These are phyloP conservation scores for Thermothelomyces thermophilus DNA, from an alignment of 2,329 filamentous ascomycete genomes.

Conservation along the genomic window DNA sequence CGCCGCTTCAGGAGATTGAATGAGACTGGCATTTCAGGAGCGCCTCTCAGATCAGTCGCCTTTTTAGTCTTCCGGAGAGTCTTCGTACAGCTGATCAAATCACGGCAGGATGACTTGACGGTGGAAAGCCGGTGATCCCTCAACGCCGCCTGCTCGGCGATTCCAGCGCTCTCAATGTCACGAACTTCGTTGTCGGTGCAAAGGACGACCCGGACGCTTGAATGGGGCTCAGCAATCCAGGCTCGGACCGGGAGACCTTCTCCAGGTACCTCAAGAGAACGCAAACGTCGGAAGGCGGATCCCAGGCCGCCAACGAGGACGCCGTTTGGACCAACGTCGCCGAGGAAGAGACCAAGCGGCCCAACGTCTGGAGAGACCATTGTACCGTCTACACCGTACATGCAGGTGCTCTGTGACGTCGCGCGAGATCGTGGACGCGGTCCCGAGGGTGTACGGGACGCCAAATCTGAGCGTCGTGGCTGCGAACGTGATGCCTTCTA, in stretches of 20 bases:
- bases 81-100: not conserved
- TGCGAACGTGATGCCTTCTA: constrained; percentile 19
- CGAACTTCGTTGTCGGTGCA: constrained; percentile 23
- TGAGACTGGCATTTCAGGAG: constrained; percentile 35
- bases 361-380: constrained; percentile 34
- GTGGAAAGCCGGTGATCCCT: constrained; percentile 27
- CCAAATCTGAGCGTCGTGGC: constrained; percentile 18
- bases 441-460: constrained; percentile 17
- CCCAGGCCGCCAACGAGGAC: constrained; percentile 25
- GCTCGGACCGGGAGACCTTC: constrained; percentile 26
- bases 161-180: constrained; percentile 26
- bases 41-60: constrained; percentile 28
- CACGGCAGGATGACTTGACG: constrained; percentile 23
- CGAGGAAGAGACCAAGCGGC: constrained; percentile 21
- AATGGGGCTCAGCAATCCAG: constrained; percentile 25
- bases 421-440: constrained; percentile 13
- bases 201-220: constrained; percentile 25
- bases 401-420: constrained; percentile 34
- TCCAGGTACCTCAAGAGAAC: constrained; percentile 30
- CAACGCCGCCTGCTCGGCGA: constrained; percentile 30
- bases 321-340: constrained; percentile 29
- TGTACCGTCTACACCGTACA: constrained; percentile 38
- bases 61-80: not conserved
- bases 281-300: constrained; percentile 25
- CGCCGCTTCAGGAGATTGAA: constrained; percentile 29